Evolutionary conservation across 176 grass and related monocot species (phyloP).

Genomic region (Rhynchospora breviuscula): DNA sequence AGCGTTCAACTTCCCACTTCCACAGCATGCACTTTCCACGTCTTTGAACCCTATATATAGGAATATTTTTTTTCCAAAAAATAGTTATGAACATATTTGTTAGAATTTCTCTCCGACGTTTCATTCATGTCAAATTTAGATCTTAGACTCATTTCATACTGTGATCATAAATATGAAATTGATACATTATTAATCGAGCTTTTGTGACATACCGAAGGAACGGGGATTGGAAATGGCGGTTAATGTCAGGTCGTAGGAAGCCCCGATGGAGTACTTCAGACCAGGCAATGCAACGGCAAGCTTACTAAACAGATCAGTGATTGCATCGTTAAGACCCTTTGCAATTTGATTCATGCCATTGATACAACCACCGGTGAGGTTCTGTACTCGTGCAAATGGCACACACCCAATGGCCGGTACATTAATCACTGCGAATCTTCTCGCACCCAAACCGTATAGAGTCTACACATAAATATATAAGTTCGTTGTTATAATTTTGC

Average conservation of each 20-base stretch:
- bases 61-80: not conserved
- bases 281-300: constrained; percentile 44
- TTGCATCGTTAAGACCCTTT: constrained; percentile 42
- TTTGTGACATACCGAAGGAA: constrained; percentile 25
- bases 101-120: not conserved
- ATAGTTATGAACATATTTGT: not conserved
- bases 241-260: constrained; percentile 44
- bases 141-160: too few relatives aligned
- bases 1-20: constrained; percentile 54
- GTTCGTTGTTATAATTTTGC: constrained; percentile 2
- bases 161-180: not conserved
- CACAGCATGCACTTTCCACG: constrained; percentile 59
- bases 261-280: constrained; percentile 56
- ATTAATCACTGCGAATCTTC: constrained; percentile 53
- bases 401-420: constrained; percentile 46
- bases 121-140: not conserved
- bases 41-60: constrained; percentile 40
- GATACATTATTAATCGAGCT: not conserved
- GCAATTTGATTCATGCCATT: constrained; percentile 43
- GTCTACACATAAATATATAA: constrained; percentile 18
- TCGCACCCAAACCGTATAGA: constrained; percentile 51
- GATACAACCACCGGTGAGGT: constrained; percentile 34
- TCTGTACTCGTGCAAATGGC: constrained; percentile 31
- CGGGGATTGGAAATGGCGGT: constrained; percentile 31
- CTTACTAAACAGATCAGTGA: constrained; percentile 26